Evolutionary conservation across 805 yeast genomes (phyloP).

Genomic region (Candida piceae): DNA sequence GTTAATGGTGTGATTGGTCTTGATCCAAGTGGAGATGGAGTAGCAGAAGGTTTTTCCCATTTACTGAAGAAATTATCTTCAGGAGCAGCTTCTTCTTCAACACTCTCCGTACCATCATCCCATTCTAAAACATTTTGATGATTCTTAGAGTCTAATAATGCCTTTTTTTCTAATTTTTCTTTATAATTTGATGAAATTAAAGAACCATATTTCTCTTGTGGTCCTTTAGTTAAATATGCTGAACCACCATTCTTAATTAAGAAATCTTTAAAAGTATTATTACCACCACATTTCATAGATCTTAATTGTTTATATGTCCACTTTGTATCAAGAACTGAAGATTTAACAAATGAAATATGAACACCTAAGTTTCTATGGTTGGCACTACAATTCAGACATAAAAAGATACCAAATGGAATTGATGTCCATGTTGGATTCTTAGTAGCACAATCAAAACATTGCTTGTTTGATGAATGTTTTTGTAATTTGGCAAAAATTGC

Average conservation of each 20-base stretch:
- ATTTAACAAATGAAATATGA: constrained; percentile 91
- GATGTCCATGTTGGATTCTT: constrained; percentile 99
- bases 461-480: constrained; percentile 66
- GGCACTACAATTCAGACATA: constrained; percentile 93
- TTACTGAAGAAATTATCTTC: constrained; percentile 86
- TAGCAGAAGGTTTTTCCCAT: constrained; percentile 78
- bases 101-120: constrained; percentile 38
- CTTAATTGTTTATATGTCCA: constrained; percentile 91
- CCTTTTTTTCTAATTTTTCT: constrained; percentile 69
- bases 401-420: constrained; percentile 87
- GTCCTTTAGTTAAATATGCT: constrained; percentile 58
- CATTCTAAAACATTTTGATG: constrained; percentile 73
- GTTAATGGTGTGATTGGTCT: constrained; percentile 37
- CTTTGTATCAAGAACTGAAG: constrained; percentile 77
- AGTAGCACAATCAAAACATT: constrained; percentile 89
- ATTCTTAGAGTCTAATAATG: constrained; percentile 56
- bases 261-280: constrained; percentile 77
- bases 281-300: constrained; percentile 91
- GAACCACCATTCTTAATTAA: constrained; percentile 84
- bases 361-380: constrained; percentile 95
- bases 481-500: constrained; percentile 59
- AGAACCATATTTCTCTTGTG: constrained; percentile 74
- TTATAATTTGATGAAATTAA: constrained; percentile 76
- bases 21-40: constrained; percentile 43
- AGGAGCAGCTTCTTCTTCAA: constrained; percentile 56